Evolutionary conservation across 1,284 basidiomycete species (phyloP).

Genomic region (Mycena sp.): DNA sequence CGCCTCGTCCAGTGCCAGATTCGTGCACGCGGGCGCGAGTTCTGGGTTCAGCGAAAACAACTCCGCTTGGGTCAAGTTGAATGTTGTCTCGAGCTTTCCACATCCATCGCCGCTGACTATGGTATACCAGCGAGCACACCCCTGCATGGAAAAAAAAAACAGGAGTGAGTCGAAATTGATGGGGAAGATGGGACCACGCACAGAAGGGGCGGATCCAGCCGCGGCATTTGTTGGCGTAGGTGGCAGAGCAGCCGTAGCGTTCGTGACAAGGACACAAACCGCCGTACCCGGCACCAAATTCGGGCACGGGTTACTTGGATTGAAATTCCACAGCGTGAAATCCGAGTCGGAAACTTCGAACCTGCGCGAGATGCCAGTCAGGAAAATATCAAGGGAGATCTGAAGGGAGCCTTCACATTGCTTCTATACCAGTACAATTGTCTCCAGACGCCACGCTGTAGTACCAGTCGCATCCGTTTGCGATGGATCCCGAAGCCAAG

Average conservation of each 20-base stretch:
- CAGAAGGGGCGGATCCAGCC: slow-evolving; percentile 5
- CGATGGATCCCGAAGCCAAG: slow-evolving; percentile 9
- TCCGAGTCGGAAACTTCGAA: not conserved
- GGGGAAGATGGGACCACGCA: not conserved
- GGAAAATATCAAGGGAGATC: not conserved
- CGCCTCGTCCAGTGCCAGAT: slow-evolving; percentile 12
- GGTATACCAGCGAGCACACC: slow-evolving; percentile 13
- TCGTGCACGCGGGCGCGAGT: slow-evolving; percentile 6
- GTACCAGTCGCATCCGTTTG: slow-evolving; percentile 4
- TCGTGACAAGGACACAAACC: slow-evolving; percentile 6
- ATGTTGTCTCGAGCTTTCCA: not conserved
- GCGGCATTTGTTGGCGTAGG: slow-evolving; percentile 9
- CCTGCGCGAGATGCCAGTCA: not conserved
- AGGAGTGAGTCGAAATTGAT: not conserved
- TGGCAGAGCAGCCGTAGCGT: not conserved
- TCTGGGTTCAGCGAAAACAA: slow-evolving; percentile 15
- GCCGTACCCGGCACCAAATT: not conserved
- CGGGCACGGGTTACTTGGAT: slow-evolving; percentile 1
- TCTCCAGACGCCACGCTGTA: slow-evolving; percentile 7
- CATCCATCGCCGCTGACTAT: slow-evolving; percentile 12
- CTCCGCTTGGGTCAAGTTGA: slow-evolving; percentile 1
- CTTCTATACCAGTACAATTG: slow-evolving; percentile 6
- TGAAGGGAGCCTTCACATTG: not conserved
- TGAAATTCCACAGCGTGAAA: slow-evolving; percentile 9
- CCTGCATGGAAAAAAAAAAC: not conserved